A percentile compares a stretch with the other conserved stretches of the same genome.
Evolutionary conservation across 352 stramenopile species (phyloP).

Genomic region (Phytopythium ostracodes): DNA sequence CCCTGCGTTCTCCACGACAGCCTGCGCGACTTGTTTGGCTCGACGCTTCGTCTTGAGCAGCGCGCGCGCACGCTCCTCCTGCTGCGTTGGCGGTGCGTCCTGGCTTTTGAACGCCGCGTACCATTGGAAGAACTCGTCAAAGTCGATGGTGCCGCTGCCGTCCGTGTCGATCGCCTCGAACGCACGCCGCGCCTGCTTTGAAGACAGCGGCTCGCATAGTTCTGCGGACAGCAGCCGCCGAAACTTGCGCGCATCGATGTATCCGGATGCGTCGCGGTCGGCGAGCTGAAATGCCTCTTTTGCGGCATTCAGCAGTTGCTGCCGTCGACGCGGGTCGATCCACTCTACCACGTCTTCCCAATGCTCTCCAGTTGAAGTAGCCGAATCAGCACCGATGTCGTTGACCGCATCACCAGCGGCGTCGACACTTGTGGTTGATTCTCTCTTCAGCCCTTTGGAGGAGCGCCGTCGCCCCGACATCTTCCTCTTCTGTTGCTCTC

Average conservation of each 20-base stretch:
- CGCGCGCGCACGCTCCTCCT: slow-evolving; percentile 29
- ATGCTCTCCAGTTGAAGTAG: slow-evolving; percentile 1
- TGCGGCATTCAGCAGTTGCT: slow-evolving; percentile 27
- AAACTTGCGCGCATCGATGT: slow-evolving; percentile 33
- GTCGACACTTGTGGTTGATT: neutral
- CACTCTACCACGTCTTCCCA: slow-evolving; percentile 29
- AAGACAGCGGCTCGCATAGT: slow-evolving; percentile 39
- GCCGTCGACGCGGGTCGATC: slow-evolving; percentile 36
- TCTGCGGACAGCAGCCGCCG: slow-evolving; percentile 26
- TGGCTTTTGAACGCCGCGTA: slow-evolving; percentile 47
- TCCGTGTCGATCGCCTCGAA: slow-evolving; percentile 34
- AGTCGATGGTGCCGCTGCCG: slow-evolving; percentile 38
- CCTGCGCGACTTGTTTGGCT: slow-evolving; percentile 14
- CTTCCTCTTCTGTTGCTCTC: slow-evolving; percentile 5
- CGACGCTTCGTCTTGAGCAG: slow-evolving; percentile 31
- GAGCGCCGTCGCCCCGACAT: neutral
- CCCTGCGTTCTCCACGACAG: slow-evolving; percentile 16
- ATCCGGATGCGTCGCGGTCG: slow-evolving; percentile 31
- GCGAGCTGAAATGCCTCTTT: slow-evolving; percentile 26
- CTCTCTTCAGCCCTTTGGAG: neutral
- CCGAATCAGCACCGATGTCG: neutral
- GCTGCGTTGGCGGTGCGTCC: slow-evolving; percentile 25
- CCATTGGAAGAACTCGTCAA: slow-evolving; percentile 49
- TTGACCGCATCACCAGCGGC: neutral
- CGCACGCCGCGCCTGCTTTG: slow-evolving; percentile 19